Evolutionary conservation across 2,329 filamentous ascomycete genomes (phyloP).

Genomic region (Colletotrichum cuscutae): DNA sequence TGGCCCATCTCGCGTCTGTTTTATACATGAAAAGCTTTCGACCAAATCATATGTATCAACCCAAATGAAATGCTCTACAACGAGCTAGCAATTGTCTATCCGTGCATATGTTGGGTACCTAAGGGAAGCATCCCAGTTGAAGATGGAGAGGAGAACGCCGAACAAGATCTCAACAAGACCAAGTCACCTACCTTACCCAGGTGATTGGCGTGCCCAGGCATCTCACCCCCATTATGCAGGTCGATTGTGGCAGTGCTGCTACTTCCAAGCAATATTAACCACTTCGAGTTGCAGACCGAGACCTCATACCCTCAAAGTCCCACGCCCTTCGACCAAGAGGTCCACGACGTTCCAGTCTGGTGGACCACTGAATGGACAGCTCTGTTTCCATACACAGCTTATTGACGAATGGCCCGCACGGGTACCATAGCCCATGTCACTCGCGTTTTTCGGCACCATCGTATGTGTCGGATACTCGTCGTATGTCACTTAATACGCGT

Average conservation of each 20-base stretch:
- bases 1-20: neutral
- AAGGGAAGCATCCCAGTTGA: neutral
- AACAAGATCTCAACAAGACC: neutral
- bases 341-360: neutral
- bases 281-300: neutral
- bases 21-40: neutral
- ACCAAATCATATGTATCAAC: neutral
- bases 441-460: neutral
- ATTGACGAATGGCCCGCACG: neutral
- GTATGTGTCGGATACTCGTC: constrained; percentile 3
- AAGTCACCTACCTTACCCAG: neutral
- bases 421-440: neutral
- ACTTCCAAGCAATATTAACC: constrained; percentile 15
- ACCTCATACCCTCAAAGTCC: neutral
- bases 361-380: neutral
- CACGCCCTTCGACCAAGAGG: neutral
- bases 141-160: neutral
- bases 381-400: neutral
- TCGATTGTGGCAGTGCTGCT: constrained; percentile 24
- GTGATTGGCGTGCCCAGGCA: neutral
- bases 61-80: neutral
- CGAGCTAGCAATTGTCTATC: no score
- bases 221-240: constrained; percentile 21
- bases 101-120: no score
- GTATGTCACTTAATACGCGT: constrained; percentile 25